phyloP scores from a whole-genome alignment of 768 basidiomycete genomes.

The Boletus patriciae region DNA sequence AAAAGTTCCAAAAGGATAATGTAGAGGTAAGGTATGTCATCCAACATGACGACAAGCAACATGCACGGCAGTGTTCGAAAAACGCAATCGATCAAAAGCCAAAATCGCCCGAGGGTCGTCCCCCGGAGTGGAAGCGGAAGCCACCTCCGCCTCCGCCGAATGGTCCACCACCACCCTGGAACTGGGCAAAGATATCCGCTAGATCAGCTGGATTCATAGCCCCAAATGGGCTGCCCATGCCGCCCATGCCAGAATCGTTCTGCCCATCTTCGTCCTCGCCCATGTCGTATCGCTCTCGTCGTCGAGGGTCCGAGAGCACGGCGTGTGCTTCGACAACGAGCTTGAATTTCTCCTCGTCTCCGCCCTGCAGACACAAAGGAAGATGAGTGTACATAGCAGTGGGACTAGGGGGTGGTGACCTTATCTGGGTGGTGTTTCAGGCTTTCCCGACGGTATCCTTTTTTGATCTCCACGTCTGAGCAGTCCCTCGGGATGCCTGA shows the following conservation, averaged over 20 bases:
- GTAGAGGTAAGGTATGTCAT: slow-evolving; percentile 10
- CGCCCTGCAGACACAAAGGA: slow-evolving; percentile 56
- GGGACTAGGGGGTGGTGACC: slow-evolving; percentile 35
- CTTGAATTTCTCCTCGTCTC: slow-evolving; percentile 96
- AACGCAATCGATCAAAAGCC: slow-evolving; percentile 11
- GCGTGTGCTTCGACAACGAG: slow-evolving; percentile 79
- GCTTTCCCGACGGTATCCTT: slow-evolving; percentile 86
- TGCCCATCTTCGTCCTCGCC: slow-evolving; percentile 80
- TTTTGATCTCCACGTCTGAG: slow-evolving; percentile 76
- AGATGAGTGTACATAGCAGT: slow-evolving; percentile 5
- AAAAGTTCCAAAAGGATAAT: background rate
- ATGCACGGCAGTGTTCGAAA: background rate
- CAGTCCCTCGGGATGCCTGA: slow-evolving; percentile 53
- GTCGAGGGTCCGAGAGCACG: no score
- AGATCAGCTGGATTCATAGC: slow-evolving; percentile 51
- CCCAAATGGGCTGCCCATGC: slow-evolving; percentile 44
- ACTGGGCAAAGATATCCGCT: slow-evolving; percentile 64
- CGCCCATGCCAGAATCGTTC: slow-evolving; percentile 42
- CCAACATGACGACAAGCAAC: slow-evolving; percentile 1
- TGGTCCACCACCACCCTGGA: slow-evolving; percentile 45
- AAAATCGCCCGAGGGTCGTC: slow-evolving; percentile 16
- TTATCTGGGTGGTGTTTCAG: slow-evolving; percentile 86
- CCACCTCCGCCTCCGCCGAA: slow-evolving; percentile 35
- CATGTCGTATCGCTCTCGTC: slow-evolving; percentile 76
- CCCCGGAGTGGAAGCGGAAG: slow-evolving; percentile 28